Conservation (phyloP, 2,329 filamentous ascomycete genomes). For the Zasmidium cellare region DNA sequence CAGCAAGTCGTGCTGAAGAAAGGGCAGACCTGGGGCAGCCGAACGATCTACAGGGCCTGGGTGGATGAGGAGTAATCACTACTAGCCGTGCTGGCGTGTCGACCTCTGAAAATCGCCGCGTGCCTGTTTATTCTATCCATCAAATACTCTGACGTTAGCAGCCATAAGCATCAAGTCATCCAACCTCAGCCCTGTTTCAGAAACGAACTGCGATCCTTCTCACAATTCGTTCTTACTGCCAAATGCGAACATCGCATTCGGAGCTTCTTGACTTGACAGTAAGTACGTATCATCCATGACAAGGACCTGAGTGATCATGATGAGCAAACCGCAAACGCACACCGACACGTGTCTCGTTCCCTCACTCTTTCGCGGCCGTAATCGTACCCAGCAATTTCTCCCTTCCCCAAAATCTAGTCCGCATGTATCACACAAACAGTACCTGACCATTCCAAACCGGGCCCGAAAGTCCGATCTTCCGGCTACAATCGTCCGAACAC, state of each 20-base stretch:
- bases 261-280: no score
- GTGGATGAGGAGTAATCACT: slow-evolving; percentile 54
- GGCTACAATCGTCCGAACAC: background rate
- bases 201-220: background rate
- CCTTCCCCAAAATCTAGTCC: no score
- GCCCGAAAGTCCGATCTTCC: background rate
- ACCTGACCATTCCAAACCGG: background rate
- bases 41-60: slow-evolving; percentile 85
- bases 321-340: no score
- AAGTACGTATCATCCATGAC: no score
- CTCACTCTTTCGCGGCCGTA: no score
- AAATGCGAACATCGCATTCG: background rate
- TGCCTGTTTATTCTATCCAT: no score
- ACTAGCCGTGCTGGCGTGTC: background rate
- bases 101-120: background rate
- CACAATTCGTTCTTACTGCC: background rate
- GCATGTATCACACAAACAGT: no score
- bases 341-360: background rate
- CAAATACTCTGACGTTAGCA: background rate
- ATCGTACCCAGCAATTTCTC: background rate
- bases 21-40: slow-evolving; percentile 78
- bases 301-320: no score
- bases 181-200: background rate
- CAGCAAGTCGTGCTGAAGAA: slow-evolving; percentile 77
- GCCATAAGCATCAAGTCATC: background rate